Conservation (phyloP, 768 basidiomycete species). For the Neoboletus brunneissimus region DNA sequence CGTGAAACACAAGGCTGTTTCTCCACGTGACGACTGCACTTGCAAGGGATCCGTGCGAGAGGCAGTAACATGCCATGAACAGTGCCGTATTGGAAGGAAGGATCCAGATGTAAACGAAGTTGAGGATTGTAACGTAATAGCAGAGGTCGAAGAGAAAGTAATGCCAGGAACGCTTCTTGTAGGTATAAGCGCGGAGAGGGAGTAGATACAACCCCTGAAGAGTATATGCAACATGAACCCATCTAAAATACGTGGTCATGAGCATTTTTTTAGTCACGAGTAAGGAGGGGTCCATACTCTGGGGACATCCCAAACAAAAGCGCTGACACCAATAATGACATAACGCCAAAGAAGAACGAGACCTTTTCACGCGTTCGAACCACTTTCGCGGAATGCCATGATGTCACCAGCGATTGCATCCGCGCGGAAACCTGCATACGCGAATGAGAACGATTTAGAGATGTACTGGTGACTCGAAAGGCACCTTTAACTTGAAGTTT, state of each 20-base stretch:
- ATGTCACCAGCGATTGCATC: slow-evolving; percentile 69
- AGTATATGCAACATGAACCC: slow-evolving; percentile 88
- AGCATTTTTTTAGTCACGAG: neutral
- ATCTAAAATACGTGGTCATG: slow-evolving; percentile 45
- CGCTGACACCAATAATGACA: slow-evolving; percentile 80
- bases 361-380: slow-evolving; percentile 80
- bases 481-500: slow-evolving; percentile 81
- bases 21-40: slow-evolving; percentile 98
- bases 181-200: slow-evolving; percentile 77
- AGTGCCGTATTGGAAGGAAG: slow-evolving; percentile 73
- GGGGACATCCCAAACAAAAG: slow-evolving; percentile 87
- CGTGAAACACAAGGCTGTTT: slow-evolving; percentile 97
- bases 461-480: neutral
- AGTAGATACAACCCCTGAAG: slow-evolving; percentile 73
- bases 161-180: slow-evolving; percentile 93
- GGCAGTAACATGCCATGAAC: slow-evolving; percentile 90
- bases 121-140: slow-evolving; percentile 90
- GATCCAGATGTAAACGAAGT: slow-evolving; percentile 89
- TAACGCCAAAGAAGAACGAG: slow-evolving; percentile 92
- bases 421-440: slow-evolving; percentile 67
- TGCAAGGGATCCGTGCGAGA: slow-evolving; percentile 87
- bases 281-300: slow-evolving; percentile 48
- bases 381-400: slow-evolving; percentile 93
- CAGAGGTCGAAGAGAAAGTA: slow-evolving; percentile 93
- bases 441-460: slow-evolving; percentile 5